Conservation (phyloP, 1,284 basidiomycete species). For the Rhodotorula sp. region DNA sequence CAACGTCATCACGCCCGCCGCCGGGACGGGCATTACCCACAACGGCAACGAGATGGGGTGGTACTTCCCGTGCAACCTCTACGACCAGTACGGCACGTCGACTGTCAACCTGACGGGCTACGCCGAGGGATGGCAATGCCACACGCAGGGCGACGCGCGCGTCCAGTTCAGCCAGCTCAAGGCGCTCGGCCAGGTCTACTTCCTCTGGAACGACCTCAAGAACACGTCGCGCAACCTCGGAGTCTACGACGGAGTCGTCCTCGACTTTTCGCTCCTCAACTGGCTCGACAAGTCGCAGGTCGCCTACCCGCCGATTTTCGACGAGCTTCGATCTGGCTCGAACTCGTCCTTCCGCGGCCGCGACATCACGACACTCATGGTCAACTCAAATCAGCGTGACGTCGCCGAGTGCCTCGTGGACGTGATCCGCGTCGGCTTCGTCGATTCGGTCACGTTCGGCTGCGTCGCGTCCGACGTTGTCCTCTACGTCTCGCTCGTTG, state of each 20-base stretch:
- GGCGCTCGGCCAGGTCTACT: slow-evolving; percentile 82
- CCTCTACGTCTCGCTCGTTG: slow-evolving; percentile 89
- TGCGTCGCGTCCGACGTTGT: slow-evolving; percentile 94
- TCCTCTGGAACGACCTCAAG: slow-evolving; percentile 81
- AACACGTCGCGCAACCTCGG: slow-evolving; percentile 73
- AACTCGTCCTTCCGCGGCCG: slow-evolving; percentile 69
- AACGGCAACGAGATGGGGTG: slow-evolving; percentile 59
- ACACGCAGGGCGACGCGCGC: slow-evolving; percentile 62
- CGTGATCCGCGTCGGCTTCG: slow-evolving; percentile 81
- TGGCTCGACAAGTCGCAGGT: slow-evolving; percentile 79
- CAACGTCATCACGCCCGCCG: slow-evolving; percentile 69
- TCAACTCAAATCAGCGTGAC: slow-evolving; percentile 58
- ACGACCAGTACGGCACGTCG: slow-evolving; percentile 67
- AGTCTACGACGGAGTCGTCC: slow-evolving; percentile 82
- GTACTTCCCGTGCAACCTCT: slow-evolving; percentile 96
- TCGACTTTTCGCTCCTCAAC: slow-evolving; percentile 79
- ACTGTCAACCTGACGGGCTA: slow-evolving; percentile 69
- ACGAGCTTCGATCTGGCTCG: slow-evolving; percentile 68
- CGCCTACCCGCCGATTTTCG: slow-evolving; percentile 75
- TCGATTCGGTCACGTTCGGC: slow-evolving; percentile 90
- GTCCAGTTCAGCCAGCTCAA: slow-evolving; percentile 55
- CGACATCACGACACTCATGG: slow-evolving; percentile 85
- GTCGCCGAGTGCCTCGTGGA: slow-evolving; percentile 83
- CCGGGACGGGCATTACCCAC: slow-evolving; percentile 65
- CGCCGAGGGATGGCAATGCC: slow-evolving; percentile 66